Evolutionary conservation across 768 basidiomycete species (phyloP).

Genomic region (Leccinum uliginosum): DNA sequence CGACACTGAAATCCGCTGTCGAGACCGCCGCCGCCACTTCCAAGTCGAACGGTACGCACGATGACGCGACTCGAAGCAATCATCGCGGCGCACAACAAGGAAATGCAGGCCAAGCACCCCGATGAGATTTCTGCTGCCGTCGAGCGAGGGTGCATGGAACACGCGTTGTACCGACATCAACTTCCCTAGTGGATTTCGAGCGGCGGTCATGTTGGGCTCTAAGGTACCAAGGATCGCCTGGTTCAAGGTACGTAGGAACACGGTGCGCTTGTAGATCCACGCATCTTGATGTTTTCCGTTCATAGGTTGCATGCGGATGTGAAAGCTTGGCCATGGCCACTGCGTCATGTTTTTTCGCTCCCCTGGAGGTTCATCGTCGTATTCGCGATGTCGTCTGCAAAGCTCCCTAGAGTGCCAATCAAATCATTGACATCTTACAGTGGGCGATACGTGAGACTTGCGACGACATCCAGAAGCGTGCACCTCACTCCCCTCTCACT

Average conservation of each 20-base stretch:
- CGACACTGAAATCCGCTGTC: slow-evolving; percentile 49
- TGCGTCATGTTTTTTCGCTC: slow-evolving; percentile 46
- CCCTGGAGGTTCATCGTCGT: slow-evolving; percentile 35
- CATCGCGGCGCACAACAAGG: slow-evolving; percentile 44
- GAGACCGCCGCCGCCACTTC: slow-evolving; percentile 41
- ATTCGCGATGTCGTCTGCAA: slow-evolving; percentile 31
- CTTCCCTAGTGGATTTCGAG: slow-evolving; percentile 30
- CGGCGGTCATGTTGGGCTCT: slow-evolving; percentile 36
- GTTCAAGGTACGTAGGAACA: slow-evolving; percentile 31
- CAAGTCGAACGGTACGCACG: slow-evolving; percentile 29
- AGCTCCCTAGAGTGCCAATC: background rate
- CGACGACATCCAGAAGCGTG: slow-evolving; percentile 34
- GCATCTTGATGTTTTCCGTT: background rate
- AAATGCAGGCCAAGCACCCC: slow-evolving; percentile 42
- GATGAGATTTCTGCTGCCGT: slow-evolving; percentile 61
- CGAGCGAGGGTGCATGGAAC: slow-evolving; percentile 66
- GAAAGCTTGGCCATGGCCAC: slow-evolving; percentile 43
- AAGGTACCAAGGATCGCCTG: slow-evolving; percentile 35
- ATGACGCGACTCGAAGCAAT: slow-evolving; percentile 39
- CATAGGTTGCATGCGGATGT: slow-evolving; percentile 32
- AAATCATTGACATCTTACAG: slow-evolving; percentile 34
- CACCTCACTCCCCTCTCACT: too few relatives aligned
- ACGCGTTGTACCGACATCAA: slow-evolving; percentile 40
- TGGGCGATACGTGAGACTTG: slow-evolving; percentile 47
- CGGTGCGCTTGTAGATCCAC: too few relatives aligned